phyloP scores from a whole-genome alignment of 2,329 filamentous ascomycete species.

The Aspergillus neotritici region DNA sequence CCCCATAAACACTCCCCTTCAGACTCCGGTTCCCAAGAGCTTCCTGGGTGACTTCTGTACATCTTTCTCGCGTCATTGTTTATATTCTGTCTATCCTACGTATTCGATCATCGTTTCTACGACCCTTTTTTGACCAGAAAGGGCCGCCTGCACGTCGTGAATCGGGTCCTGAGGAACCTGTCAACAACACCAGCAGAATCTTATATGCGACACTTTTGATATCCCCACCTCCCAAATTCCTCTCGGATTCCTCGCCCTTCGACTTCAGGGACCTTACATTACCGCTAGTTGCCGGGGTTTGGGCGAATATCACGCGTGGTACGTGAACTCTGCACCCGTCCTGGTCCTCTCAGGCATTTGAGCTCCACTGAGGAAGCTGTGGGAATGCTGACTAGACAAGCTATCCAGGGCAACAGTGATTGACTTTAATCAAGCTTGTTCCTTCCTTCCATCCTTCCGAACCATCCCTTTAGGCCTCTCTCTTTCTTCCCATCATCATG shows the following conservation, averaged over 20 bases:
- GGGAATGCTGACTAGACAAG: slow-evolving; percentile 34
- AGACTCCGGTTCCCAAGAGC: background rate
- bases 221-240: slow-evolving; percentile 14
- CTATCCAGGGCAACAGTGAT: slow-evolving; percentile 23
- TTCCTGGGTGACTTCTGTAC: slow-evolving; percentile 7
- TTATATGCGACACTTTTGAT: slow-evolving; percentile 19
- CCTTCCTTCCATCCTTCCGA: slow-evolving; percentile 15
- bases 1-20: slow-evolving; percentile 15
- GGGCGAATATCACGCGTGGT: slow-evolving; percentile 34
- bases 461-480: slow-evolving; percentile 15
- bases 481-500: slow-evolving; percentile 43
- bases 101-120: slow-evolving; percentile 2
- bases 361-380: slow-evolving; percentile 27
- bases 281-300: slow-evolving; percentile 16
- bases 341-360: slow-evolving; percentile 30
- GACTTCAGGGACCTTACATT: slow-evolving; percentile 16
- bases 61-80: slow-evolving; percentile 17
- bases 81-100: slow-evolving; percentile 3
- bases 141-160: slow-evolving; percentile 10
- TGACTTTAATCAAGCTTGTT: slow-evolving; percentile 20
- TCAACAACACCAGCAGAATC: slow-evolving; percentile 29
- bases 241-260: slow-evolving; percentile 11
- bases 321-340: slow-evolving; percentile 23
- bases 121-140: background rate
- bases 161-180: slow-evolving; percentile 20